Evolutionary conservation across 1,139 yeast species (phyloP), one percentile per base, ranked within the genome.

Genomic region (Keqinozyma sinolaborantium): DNA sequence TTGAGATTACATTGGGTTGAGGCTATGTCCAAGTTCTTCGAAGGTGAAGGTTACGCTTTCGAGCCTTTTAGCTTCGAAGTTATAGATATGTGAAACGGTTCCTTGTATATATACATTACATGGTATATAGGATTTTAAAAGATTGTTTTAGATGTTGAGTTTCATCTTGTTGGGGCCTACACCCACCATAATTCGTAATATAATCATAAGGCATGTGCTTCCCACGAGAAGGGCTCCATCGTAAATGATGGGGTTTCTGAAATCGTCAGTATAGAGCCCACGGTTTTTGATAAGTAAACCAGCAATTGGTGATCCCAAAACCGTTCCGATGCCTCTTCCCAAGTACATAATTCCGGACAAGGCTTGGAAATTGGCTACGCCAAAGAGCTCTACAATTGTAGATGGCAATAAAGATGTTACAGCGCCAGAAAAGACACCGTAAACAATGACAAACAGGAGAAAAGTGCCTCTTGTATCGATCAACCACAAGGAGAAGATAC

Each of bases 1-100:
- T 73, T 94, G 50, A 84, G 98, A 60, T 68, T 92, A 53, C 98
- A 92, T 58, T 92, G 99, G 99, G 98, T 94, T 35, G 99, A 94
- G 62, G 90, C 97, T 20, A 94, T 94, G 97, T 88, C 97, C 30
- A 94, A 94, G 64, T 94, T 86, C 58, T 94, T 92, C 51, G 87
- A 84, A 50, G 98, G 98, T 47, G 97, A 92, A 53, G 98, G 98
- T 32, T 73, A 80, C 40, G 79, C 87, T 1, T 92, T 86, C 56
- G 80, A 77, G 40, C 98, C 98, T 20, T 90, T 87, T 53, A 63
- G 77, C 7, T 85, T 88, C 32, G 38, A 47, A 19, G 35, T 38
- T 18, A 48, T 49, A 31, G 51, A 29, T 6, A 10, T 29, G 4
- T 29, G 13, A 14, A 15, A 8, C 13, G 27, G 7, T 7, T n/a